Evolutionary conservation across 2,329 filamentous ascomycete species (phyloP).

Genomic region (Verruconis gallopava): DNA sequence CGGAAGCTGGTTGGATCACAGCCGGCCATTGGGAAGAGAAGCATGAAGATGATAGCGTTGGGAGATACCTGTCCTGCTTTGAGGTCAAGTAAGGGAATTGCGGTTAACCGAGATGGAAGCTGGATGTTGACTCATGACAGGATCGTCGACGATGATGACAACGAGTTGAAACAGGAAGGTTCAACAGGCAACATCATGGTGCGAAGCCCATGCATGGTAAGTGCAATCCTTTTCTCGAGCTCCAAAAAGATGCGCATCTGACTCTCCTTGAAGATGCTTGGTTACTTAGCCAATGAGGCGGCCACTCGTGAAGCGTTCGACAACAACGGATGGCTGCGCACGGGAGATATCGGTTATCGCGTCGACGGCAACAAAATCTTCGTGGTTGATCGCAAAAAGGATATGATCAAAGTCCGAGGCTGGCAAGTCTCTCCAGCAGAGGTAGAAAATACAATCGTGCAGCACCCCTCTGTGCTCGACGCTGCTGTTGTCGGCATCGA

Average conservation of each 20-base stretch:
- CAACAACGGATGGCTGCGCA: conserved; percentile 10
- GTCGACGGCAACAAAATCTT: conserved; percentile 10
- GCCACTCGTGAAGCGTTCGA: conserved; percentile 8
- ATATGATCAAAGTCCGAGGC: conserved; percentile 9
- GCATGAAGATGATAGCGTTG: conserved; percentile 14
- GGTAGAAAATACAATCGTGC: conserved; percentile 6
- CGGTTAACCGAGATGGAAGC: background rate
- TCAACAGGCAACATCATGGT: conserved; percentile 9
- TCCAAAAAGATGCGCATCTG: no score
- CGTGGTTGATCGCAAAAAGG: conserved; percentile 11
- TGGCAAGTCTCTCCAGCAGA: conserved; percentile 10
- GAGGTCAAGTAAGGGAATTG: conserved; percentile 8
- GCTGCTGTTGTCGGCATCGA: conserved; percentile 10
- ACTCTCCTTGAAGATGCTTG: conserved; percentile 5
- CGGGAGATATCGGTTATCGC: conserved; percentile 10
- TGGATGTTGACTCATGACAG: conserved; percentile 2
- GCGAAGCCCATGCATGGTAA: conserved; percentile 6
- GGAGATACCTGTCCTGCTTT: conserved; percentile 14
- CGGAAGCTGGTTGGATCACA: conserved; percentile 19
- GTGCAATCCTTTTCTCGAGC: background rate
- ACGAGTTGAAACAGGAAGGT: conserved; percentile 2
- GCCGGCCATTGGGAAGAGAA: conserved; percentile 17
- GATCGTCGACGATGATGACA: conserved; percentile 8
- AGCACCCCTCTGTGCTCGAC: conserved; percentile 9
- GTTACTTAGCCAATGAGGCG: conserved; percentile 11